Conservation (phyloP, 1,284 basidiomycete species). For the Fomitopsis palustris region DNA sequence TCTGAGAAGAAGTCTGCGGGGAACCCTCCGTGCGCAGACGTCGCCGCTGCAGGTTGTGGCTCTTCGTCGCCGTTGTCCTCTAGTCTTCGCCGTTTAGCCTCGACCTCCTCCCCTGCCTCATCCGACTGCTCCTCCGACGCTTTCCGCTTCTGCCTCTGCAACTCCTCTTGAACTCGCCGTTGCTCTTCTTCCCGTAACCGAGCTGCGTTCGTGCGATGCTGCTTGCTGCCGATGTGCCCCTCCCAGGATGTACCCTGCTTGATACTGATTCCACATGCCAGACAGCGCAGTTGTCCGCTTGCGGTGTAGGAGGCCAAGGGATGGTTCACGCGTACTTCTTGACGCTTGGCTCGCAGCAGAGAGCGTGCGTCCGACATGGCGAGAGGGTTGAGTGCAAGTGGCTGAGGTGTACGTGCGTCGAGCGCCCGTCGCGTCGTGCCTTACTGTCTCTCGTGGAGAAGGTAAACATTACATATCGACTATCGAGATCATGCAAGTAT, state of each 20-base stretch:
- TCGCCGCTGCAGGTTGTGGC: slow-evolving; percentile 7
- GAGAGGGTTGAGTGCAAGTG: no score
- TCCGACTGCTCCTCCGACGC: slow-evolving; percentile 36
- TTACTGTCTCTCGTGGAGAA: no score
- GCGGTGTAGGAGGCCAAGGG: slow-evolving; percentile 67
- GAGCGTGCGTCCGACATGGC: slow-evolving; percentile 71
- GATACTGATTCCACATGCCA: slow-evolving; percentile 56
- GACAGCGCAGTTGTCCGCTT: slow-evolving; percentile 64
- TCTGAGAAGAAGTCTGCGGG: slow-evolving; percentile 81
- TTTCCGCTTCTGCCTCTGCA: slow-evolving; percentile 42
- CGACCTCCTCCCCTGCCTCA: slow-evolving; percentile 18
- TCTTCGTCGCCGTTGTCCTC: slow-evolving; percentile 10
- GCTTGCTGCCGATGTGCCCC: slow-evolving; percentile 79
- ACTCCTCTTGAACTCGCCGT: slow-evolving; percentile 24
- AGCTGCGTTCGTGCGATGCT: slow-evolving; percentile 61
- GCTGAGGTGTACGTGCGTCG: no score
- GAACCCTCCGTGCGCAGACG: slow-evolving; percentile 31
- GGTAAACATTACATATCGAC: not conserved
- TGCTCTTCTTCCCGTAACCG: slow-evolving; percentile 53
- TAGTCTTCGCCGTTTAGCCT: not conserved
- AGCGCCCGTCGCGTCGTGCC: no score
- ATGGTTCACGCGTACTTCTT: slow-evolving; percentile 67
- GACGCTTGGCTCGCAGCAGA: slow-evolving; percentile 71
- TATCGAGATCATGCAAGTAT: not conserved
- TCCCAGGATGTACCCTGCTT: slow-evolving; percentile 82